Conservation (phyloP, 2,329 filamentous ascomycete species). For the Aspergillus sp. region DNA sequence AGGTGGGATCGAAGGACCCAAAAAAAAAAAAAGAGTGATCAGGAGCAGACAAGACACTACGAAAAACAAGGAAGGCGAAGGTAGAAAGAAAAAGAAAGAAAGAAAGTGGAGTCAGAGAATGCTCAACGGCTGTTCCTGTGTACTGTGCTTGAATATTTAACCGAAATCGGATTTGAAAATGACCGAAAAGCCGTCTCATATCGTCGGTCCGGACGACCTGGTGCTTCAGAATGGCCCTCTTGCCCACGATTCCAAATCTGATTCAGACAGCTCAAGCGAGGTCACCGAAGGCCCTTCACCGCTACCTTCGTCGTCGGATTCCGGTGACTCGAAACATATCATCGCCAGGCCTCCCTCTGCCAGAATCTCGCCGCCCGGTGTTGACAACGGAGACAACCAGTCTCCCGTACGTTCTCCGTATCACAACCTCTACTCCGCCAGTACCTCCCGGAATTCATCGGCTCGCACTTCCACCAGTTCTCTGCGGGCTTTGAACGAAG, state of each 20-base stretch:
- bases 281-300: slow-evolving; percentile 8
- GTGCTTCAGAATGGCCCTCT: not conserved
- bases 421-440: slow-evolving; percentile 27
- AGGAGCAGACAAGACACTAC: not conserved
- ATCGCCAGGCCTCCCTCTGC: slow-evolving; percentile 19
- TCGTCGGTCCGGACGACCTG: not conserved
- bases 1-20: not conserved
- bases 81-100: not conserved
- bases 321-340: slow-evolving; percentile 10
- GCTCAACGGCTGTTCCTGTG: not conserved
- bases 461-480: slow-evolving; percentile 37
- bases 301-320: slow-evolving; percentile 14
- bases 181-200: not conserved
- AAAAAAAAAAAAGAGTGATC: not conserved
- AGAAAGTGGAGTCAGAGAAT: not conserved
- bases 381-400: slow-evolving; percentile 19
- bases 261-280: slow-evolving; percentile 15
- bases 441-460: slow-evolving; percentile 27
- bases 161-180: not conserved
- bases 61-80: not conserved
- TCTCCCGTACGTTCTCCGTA: slow-evolving; percentile 25
- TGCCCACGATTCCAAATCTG: slow-evolving; percentile 1
- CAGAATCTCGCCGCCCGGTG: slow-evolving; percentile 17
- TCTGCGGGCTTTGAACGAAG: slow-evolving; percentile 34
- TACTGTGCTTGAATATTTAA: no score